A percentile compares a stretch with the other conserved stretches of the same genome.
These are phyloP conservation scores for Cicer bijugum DNA, from an alignment of 306 rosid genomes.

Conservation along the genomic window DNA sequence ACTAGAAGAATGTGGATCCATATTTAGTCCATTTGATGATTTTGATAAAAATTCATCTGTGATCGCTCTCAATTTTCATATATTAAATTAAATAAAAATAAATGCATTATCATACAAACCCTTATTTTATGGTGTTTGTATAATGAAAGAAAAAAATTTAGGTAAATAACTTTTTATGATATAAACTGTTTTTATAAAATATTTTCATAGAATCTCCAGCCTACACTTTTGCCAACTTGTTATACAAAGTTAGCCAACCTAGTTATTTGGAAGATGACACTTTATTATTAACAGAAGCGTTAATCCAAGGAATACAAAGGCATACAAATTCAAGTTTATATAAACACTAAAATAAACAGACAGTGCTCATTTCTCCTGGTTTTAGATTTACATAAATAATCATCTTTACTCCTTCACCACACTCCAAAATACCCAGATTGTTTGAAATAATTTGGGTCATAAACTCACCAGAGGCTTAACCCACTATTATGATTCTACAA, in stretches of 20 bases:
- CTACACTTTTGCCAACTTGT: no score
- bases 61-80: no score
- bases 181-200: no score
- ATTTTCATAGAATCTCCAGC: no score
- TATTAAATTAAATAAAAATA: no score
- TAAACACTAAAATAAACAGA: neutral
- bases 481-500: slow-evolving; percentile 7
- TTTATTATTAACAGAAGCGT: neutral
- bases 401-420: neutral
- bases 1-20: no score
- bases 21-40: no score
- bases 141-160: no score
- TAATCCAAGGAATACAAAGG: neutral
- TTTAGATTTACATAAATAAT: neutral
- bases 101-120: no score
- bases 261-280: neutral
- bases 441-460: neutral
- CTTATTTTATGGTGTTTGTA: no score
- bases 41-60: no score
- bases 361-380: neutral
- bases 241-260: neutral
- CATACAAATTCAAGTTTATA: neutral
- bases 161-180: no score
- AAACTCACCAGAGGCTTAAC: neutral
- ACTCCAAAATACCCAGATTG: neutral